Conservation (phyloP, 225 moss, liverwort and hornwort genomes). For the Bryum argenteum region DNA sequence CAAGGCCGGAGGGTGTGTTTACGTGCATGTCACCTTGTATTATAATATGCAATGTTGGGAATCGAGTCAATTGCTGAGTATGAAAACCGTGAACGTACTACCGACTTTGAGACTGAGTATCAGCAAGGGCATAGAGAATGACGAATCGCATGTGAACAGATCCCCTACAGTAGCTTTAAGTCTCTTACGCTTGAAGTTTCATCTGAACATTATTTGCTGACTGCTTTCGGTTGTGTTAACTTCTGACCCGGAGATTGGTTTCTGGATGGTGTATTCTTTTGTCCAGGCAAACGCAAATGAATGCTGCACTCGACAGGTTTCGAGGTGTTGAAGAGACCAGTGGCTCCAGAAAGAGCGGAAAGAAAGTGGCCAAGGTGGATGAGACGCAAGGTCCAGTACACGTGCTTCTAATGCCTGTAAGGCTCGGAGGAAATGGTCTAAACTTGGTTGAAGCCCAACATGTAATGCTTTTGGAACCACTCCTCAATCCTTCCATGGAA, state of each 20-base stretch:
- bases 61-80: slow-evolving; percentile 13
- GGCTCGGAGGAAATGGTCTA: slow-evolving; percentile 78
- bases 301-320: slow-evolving; percentile 67
- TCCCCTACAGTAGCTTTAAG: slow-evolving; percentile 11
- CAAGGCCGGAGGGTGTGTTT: slow-evolving; percentile 69
- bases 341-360: slow-evolving; percentile 32
- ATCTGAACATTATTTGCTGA: background rate
- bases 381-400: slow-evolving; percentile 56
- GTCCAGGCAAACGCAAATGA: slow-evolving; percentile 57
- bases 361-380: slow-evolving; percentile 35
- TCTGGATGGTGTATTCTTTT: slow-evolving; percentile 28
- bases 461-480: slow-evolving; percentile 85
- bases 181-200: background rate
- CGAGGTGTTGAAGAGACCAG: slow-evolving; percentile 42
- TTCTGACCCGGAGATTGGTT: slow-evolving; percentile 15
- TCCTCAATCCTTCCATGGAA: slow-evolving; percentile 82
- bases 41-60: slow-evolving; percentile 21
- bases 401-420: slow-evolving; percentile 81
- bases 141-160: slow-evolving; percentile 12
- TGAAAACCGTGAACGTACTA: background rate
- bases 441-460: slow-evolving; percentile 97
- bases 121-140: slow-evolving; percentile 20
- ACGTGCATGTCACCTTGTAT: slow-evolving; percentile 19
- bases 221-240: slow-evolving; percentile 7
- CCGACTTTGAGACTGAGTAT: slow-evolving; percentile 9